Evolutionary conservation across 768 basidiomycete species (phyloP).

Genomic region (Tricholoma sp.): DNA sequence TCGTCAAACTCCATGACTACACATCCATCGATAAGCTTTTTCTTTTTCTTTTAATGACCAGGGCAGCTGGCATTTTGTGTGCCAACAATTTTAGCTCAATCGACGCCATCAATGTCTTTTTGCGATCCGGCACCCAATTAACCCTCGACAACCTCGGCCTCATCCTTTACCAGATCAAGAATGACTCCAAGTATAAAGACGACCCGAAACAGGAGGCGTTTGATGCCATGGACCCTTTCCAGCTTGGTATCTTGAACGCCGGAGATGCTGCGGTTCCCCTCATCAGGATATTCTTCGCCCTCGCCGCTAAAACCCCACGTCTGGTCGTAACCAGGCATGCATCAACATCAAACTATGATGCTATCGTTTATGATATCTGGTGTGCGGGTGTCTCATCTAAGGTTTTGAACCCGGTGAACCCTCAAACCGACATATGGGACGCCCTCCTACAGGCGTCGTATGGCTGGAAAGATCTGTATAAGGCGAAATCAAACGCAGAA

Average conservation of each 20-base stretch:
- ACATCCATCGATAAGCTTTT: neutral
- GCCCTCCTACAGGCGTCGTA: neutral
- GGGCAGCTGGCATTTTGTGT: constrained; percentile 1
- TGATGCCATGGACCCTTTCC: neutral
- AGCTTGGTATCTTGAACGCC: neutral
- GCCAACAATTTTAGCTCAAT: constrained; percentile 7
- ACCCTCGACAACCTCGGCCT: neutral
- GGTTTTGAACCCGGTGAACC: neutral
- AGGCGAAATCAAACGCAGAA: neutral
- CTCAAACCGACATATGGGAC: neutral
- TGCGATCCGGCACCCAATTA: constrained; percentile 15
- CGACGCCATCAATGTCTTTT: constrained; percentile 15
- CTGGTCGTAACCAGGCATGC: neutral
- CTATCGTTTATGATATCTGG: constrained; percentile 1
- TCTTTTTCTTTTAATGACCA: neutral
- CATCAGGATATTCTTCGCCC: constrained; percentile 20
- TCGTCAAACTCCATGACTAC: constrained; percentile 5
- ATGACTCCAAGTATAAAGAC: neutral
- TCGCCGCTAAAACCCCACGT: constrained; percentile 8
- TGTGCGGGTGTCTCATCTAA: neutral
- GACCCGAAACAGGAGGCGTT: neutral
- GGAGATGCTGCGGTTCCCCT: constrained; percentile 9
- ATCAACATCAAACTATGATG: neutral
- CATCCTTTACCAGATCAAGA: neutral
- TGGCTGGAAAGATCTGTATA: neutral